Evolutionary conservation across 2,329 filamentous ascomycete species (phyloP).

Genomic region (Diplodia seriata): DNA sequence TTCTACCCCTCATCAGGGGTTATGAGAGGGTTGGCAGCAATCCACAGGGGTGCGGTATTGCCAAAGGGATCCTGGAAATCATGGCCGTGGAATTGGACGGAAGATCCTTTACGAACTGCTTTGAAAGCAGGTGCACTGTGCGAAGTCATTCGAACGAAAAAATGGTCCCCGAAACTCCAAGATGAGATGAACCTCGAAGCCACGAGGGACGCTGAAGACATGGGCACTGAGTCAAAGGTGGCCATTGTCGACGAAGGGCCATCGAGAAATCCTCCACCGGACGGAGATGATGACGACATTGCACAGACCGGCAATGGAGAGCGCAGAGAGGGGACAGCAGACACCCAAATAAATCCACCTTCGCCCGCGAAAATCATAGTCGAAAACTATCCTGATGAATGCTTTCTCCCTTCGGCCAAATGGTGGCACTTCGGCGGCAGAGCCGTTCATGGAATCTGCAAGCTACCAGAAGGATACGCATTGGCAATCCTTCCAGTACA

Average conservation of each 20-base stretch:
- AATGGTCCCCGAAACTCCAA: background rate
- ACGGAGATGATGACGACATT: too few species aligned
- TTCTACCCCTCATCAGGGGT: constrained; percentile 41
- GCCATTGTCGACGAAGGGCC: too few species aligned
- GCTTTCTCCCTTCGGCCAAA: background rate
- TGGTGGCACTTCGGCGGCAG: background rate
- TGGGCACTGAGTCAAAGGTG: too few species aligned
- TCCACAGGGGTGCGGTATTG: constrained; percentile 21
- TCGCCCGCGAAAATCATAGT: too few species aligned
- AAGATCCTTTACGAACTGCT: background rate
- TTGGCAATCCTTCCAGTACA: background rate
- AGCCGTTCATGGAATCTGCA: background rate
- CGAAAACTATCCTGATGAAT: background rate
- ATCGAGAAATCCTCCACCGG: too few species aligned
- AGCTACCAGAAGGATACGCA: background rate
- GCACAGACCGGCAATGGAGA: too few species aligned
- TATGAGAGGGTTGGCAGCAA: constrained; percentile 40
- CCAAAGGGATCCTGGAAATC: too few species aligned
- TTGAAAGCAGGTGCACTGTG: background rate
- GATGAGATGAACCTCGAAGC: background rate
- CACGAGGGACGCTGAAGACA: too few species aligned
- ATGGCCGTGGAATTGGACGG: too few species aligned
- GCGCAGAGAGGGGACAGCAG: too few species aligned
- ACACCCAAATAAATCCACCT: too few species aligned
- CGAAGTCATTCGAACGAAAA: background rate